phyloP scores from a whole-genome alignment of 73 alveolate genomes.

The Paramecium sexaurelia region DNA sequence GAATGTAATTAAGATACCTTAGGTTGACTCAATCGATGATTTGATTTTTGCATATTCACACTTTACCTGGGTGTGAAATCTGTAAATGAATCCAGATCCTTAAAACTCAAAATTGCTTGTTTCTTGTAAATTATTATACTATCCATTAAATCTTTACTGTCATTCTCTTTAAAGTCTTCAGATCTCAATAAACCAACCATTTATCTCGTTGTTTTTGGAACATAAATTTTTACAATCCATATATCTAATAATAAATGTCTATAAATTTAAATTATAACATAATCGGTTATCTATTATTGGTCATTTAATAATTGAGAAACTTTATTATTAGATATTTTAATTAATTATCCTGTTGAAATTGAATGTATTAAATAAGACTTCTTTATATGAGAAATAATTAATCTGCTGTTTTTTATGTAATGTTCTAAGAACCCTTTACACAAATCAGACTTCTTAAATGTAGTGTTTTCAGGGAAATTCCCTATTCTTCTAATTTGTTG shows the following conservation, averaged over 20 bases:
- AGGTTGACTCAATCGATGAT: background rate
- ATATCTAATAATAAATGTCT: conserved; percentile 18
- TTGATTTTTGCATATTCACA: background rate
- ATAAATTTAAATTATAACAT: background rate
- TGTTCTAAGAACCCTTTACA: conserved; percentile 44
- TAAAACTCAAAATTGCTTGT: background rate
- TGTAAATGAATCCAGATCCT: background rate
- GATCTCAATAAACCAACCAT: background rate
- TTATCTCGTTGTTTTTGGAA: conserved; percentile 47
- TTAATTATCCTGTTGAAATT: background rate
- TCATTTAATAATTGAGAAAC: background rate
- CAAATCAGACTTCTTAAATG: conserved; percentile 34
- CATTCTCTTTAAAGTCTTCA: conserved; percentile 8
- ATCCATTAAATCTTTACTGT: background rate
- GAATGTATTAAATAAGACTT: background rate
- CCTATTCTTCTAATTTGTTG: conserved; percentile 18
- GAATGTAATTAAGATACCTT: background rate
- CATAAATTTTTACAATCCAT: conserved; percentile 32
- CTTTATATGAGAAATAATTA: background rate
- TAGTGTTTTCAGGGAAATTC: conserved; percentile 22
- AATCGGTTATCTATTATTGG: background rate
- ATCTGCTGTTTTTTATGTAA: background rate
- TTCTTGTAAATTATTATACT: background rate
- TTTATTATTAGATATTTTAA: conserved; percentile 13
- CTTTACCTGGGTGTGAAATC: background rate